Percentiles rank a stretch among this genome's conserved stretches.
These are phyloP conservation scores for Aspergillus aculeatinus DNA, from an alignment of 2,329 filamentous ascomycete genomes.

Conservation along the genomic window DNA sequence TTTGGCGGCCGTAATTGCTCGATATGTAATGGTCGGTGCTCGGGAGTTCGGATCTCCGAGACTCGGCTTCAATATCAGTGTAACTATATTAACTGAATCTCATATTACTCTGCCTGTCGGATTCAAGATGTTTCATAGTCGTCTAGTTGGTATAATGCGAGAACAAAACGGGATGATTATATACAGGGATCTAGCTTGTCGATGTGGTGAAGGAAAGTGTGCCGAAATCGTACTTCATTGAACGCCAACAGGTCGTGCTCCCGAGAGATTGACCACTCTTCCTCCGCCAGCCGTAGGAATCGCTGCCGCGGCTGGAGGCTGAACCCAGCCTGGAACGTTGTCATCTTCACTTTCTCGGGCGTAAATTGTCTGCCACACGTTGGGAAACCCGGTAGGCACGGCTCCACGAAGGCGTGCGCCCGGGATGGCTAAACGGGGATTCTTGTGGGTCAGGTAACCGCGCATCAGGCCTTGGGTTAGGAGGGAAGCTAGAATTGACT, in stretches of 20 bases:
- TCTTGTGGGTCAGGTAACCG: slow-evolving; percentile 78
- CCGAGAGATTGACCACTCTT: slow-evolving; percentile 58
- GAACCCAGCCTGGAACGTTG: slow-evolving; percentile 75
- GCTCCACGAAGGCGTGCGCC: slow-evolving; percentile 56
- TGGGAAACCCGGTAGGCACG: slow-evolving; percentile 62
- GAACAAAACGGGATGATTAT: neutral
- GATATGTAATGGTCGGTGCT: neutral
- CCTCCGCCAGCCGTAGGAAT: slow-evolving; percentile 43
- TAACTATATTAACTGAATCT: neutral
- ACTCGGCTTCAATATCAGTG: neutral
- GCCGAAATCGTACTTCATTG: slow-evolving; percentile 19
- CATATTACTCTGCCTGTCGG: neutral
- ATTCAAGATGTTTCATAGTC: neutral
- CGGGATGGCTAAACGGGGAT: slow-evolving; percentile 75
- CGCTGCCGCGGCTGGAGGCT: slow-evolving; percentile 28
- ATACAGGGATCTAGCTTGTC: neutral
- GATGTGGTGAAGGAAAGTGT: neutral
- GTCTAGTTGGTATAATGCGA: neutral
- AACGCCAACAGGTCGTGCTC: slow-evolving; percentile 53
- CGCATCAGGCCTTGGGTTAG: slow-evolving; percentile 77
- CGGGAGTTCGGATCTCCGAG: neutral
- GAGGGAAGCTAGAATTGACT: slow-evolving; percentile 72
- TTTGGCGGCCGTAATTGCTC: neutral
- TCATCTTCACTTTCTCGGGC: slow-evolving; percentile 60
- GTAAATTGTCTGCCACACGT: slow-evolving; percentile 67